Conservation (phyloP, 768 basidiomycete genomes). For the Suillus weaverae region DNA sequence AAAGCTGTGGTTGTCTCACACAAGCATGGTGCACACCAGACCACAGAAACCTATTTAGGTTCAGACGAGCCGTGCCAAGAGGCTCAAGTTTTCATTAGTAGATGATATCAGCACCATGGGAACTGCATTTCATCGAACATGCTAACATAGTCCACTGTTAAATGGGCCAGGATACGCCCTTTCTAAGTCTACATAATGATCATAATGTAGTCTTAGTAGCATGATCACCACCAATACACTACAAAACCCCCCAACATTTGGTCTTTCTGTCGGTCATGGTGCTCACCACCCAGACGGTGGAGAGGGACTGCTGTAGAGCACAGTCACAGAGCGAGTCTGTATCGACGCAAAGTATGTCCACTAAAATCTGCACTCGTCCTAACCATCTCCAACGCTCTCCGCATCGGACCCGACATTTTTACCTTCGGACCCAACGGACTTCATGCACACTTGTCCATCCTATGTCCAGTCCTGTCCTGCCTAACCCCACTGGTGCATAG, state of each 20-base stretch:
- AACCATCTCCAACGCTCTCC: too few relatives aligned
- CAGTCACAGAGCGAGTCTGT: too few relatives aligned
- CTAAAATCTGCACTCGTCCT: too few relatives aligned
- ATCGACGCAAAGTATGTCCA: too few relatives aligned
- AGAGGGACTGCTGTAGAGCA: too few relatives aligned
- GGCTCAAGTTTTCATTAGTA: neutral
- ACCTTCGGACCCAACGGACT: too few relatives aligned
- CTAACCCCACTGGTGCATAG: too few relatives aligned
- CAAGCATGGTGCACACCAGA: neutral
- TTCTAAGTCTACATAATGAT: neutral
- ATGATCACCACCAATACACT: neutral
- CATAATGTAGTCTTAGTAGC: neutral
- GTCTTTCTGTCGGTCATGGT: neutral
- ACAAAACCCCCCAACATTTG: neutral
- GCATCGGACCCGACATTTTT: too few relatives aligned
- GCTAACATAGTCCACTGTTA: neutral
- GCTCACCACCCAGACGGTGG: accelerated
- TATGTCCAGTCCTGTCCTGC: too few relatives aligned
- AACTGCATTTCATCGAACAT: neutral
- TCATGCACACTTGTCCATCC: too few relatives aligned
- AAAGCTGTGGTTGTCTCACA: neutral
- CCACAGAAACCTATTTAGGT: neutral
- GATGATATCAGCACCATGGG: neutral
- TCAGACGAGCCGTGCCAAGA: neutral
- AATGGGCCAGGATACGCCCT: neutral